These are phyloP conservation scores for Coemansia umbellata DNA, from an alignment of 192 early-diverging fungal species.

Conservation along the genomic window DNA sequence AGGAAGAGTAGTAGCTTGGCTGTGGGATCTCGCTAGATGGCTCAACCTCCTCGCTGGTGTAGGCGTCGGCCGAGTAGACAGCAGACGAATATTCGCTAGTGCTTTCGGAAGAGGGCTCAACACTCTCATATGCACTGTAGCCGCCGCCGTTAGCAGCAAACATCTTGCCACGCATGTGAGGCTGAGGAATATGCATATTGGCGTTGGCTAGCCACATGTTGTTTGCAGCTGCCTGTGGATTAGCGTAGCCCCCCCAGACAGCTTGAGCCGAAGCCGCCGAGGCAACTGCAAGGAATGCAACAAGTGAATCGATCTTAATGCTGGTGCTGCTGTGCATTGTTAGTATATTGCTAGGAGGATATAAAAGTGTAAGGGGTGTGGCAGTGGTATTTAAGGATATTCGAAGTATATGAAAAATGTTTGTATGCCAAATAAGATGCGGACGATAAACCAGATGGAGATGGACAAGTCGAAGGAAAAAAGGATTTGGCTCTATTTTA, in stretches of 20 bases:
- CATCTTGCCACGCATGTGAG: conserved; percentile 18
- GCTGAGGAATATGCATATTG: conserved; percentile 2
- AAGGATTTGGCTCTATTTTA: too few species aligned
- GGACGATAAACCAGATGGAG: too few species aligned
- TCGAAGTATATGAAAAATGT: too few species aligned
- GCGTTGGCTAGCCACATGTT: neutral
- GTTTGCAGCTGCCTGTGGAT: neutral
- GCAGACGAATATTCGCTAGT: neutral
- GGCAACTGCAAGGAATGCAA: conserved; percentile 19
- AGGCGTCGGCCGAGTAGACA: conserved; percentile 1
- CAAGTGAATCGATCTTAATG: conserved; percentile 27
- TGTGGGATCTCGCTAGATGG: conserved; percentile 10
- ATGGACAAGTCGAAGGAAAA: too few species aligned
- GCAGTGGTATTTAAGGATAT: too few species aligned
- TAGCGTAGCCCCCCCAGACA: conserved; percentile 16
- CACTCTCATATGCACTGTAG: conserved; percentile 4
- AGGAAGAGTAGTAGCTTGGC: conserved; percentile 4
- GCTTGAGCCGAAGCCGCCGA: conserved; percentile 15
- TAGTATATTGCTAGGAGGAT: neutral
- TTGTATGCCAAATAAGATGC: too few species aligned
- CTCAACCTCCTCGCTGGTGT: conserved; percentile 22
- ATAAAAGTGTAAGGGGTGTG: too few species aligned
- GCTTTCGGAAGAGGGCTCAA: conserved; percentile 18
- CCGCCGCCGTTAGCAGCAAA: conserved; percentile 7
- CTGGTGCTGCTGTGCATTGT: conserved; percentile 18